Base-by-base conservation (phyloP, 192 early-diverging fungal species). In the Coemansia sp. region DNA sequence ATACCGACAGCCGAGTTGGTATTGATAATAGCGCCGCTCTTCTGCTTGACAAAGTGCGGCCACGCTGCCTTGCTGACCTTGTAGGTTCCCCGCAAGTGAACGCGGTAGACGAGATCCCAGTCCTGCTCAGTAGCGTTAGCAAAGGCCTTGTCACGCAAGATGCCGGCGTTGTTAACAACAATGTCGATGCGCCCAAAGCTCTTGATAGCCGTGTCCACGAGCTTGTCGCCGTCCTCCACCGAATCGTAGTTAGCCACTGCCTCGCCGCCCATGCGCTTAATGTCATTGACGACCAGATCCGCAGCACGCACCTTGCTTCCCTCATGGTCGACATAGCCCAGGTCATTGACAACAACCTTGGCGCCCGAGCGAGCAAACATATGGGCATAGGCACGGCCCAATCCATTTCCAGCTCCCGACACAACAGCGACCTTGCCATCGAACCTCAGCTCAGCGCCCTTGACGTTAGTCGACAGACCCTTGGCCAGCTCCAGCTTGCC, bases 121-220 rank as follows among this genome's bases (percentile, higher is more conserved):
- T 99, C 95, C 31, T 84, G 78, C 78, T 94, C 93, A 23, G 95
- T 91, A 74, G 95, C 94, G 42, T 93, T 83, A 52, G 82, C 85
- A 77, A 99, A 97, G 6, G 94, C 94, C 76, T 92, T 95, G 84
- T 99, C 96, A 65, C 95, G 88, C 59, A 99, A 84, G 58, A 99
- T 97, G 65, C 96, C 96, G 20, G 96, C 96, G 69, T 99, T 99
- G 88, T 99, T 99, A 69, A 99, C 86, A 23, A 99, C 64, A 62
- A 99, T 79, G 63, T 92, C 91, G 57, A 92, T 66, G 10, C 89
- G 87, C 7, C 91, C 91, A 83, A 90, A 92, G 16, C 88, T 88
- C 71, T 91, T 85, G 64, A 98, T 84, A 6, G 95, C 96, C 6
- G 96, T 95, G 39, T 93, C 91, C 33, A 98, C 88, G 10, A 98